phyloP scores from a whole-genome alignment of 257 asterid genomes.

The Lycium barbarum region DNA sequence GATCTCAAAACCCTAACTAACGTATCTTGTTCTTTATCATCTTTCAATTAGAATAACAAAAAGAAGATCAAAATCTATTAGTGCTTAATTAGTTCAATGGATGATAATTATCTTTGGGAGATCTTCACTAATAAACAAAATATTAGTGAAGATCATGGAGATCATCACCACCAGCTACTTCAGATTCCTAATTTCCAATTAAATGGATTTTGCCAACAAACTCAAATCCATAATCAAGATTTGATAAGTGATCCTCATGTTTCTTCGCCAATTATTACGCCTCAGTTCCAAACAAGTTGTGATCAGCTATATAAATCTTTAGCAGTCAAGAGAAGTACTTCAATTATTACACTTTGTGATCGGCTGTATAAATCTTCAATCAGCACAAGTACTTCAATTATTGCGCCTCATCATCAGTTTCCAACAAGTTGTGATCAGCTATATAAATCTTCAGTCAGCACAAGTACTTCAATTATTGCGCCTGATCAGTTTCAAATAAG shows the following conservation, averaged over 20 bases:
- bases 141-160: background rate
- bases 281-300: background rate
- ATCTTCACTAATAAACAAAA: conserved; percentile 10
- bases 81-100: conserved; percentile 18
- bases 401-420: too few relatives aligned
- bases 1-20: conserved; percentile 25
- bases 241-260: background rate
- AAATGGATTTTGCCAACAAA: conserved; percentile 28
- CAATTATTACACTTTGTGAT: background rate
- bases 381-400: too few relatives aligned
- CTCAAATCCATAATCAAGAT: conserved; percentile 23
- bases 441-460: too few relatives aligned
- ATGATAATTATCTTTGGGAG: conserved; percentile 21
- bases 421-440: too few relatives aligned
- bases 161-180: conserved; percentile 17
- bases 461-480: too few relatives aligned
- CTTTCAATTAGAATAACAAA: conserved; percentile 13
- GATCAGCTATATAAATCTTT: too few relatives aligned
- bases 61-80: conserved; percentile 17
- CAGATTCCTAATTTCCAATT: conserved; percentile 25
- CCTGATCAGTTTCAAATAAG: too few relatives aligned
- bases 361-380: background rate
- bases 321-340: too few relatives aligned
- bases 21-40: conserved; percentile 26
- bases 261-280: background rate